Evolutionary conservation across 306 rosid genomes (phyloP).

Genomic region (Cucurbita ficifolia): DNA sequence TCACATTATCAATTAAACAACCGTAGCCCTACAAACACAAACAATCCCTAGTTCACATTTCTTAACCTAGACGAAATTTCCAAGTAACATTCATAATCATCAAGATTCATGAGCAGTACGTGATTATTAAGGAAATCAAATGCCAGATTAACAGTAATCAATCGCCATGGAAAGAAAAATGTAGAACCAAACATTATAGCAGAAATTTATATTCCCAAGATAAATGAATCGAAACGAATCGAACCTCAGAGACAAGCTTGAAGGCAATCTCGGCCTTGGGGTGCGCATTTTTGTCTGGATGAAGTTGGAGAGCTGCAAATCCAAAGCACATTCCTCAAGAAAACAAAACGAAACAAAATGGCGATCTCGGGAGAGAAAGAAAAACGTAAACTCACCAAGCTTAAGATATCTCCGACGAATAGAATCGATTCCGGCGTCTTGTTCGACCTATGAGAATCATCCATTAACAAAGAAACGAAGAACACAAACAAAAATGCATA

Average conservation of each 20-base stretch:
- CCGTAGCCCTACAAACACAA: slow-evolving; percentile 45
- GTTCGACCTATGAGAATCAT: slow-evolving; percentile 47
- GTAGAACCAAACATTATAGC: neutral
- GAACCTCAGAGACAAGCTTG: slow-evolving; percentile 81
- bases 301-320: slow-evolving; percentile 71
- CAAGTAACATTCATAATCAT: neutral
- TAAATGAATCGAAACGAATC: slow-evolving; percentile 2
- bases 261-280: slow-evolving; percentile 83
- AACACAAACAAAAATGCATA: neutral
- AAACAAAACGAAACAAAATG: neutral
- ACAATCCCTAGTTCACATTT: neutral
- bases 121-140: neutral
- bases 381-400: slow-evolving; percentile 47
- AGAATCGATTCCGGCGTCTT: slow-evolving; percentile 37
- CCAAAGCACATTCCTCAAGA: neutral
- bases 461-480: neutral
- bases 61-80: neutral
- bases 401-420: slow-evolving; percentile 64
- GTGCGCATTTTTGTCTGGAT: slow-evolving; percentile 86
- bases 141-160: neutral
- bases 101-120: neutral
- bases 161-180: neutral
- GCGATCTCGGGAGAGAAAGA: neutral
- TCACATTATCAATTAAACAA: slow-evolving; percentile 43
- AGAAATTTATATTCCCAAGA: neutral